Conservation (phyloP, 768 basidiomycete species). For the Lyophyllum semitale region DNA sequence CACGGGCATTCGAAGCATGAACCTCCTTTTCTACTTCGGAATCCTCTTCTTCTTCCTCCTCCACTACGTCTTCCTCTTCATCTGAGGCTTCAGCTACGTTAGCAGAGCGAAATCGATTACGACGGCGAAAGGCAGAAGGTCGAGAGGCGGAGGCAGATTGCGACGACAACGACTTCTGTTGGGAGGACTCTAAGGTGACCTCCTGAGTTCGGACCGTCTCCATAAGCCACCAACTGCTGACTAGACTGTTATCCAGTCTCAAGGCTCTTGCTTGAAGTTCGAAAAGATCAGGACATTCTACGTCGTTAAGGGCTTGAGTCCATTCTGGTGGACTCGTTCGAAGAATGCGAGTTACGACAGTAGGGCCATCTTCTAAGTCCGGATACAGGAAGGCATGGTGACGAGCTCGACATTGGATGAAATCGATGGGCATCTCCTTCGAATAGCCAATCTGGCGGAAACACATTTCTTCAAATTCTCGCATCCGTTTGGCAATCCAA, state of each 20-base stretch:
- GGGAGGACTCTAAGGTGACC: background rate
- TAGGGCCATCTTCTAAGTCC: background rate
- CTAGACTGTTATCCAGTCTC: background rate
- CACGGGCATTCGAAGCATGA: background rate
- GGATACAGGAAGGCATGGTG: background rate
- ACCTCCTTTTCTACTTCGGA: background rate
- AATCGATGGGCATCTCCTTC: too few species aligned
- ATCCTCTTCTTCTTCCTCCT: too few species aligned
- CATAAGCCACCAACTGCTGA: background rate
- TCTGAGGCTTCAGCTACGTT: too few species aligned
- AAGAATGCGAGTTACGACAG: background rate
- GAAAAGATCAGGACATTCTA: background rate
- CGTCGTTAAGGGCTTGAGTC: background rate
- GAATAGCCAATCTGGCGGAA: too few species aligned
- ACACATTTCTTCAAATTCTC: too few species aligned
- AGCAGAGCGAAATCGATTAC: too few species aligned
- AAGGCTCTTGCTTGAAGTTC: background rate
- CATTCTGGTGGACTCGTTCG: background rate
- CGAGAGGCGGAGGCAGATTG: too few species aligned
- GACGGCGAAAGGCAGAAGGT: too few species aligned
- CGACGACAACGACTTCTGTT: background rate
- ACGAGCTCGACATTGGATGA: background rate
- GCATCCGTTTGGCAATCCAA: too few species aligned
- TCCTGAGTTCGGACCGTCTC: background rate
- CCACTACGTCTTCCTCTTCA: too few species aligned